Evolutionary conservation across 495 filamentous ascomycete species (phyloP).

Genomic region (Aspergillus diversus): DNA sequence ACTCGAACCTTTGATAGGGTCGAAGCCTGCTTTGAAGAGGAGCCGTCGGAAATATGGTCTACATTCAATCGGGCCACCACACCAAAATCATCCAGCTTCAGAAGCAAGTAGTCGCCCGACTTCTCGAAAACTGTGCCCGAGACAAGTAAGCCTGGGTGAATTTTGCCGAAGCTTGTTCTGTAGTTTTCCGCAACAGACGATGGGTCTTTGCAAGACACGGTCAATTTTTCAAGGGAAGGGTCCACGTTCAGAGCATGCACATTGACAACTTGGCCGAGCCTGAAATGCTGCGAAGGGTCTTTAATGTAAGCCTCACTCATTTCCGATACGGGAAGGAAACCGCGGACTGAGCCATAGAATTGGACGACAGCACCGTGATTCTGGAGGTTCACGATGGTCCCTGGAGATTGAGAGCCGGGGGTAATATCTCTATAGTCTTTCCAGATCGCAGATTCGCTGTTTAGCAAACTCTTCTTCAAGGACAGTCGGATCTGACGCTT

Average conservation of each 20-base stretch:
- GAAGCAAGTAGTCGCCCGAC: slow-evolving; percentile 72
- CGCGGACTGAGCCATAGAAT: slow-evolving; percentile 82
- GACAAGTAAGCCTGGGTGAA: slow-evolving; percentile 72
- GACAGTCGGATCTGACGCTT: slow-evolving; percentile 85
- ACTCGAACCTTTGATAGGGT: slow-evolving; percentile 77
- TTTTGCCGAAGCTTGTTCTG: slow-evolving; percentile 69
- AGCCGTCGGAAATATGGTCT: slow-evolving; percentile 82
- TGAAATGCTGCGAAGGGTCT: slow-evolving; percentile 87
- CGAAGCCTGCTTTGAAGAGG: slow-evolving; percentile 69
- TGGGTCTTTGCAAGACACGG: slow-evolving; percentile 92
- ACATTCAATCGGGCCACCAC: slow-evolving; percentile 75
- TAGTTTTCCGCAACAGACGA: slow-evolving; percentile 73
- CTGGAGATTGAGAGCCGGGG: slow-evolving; percentile 73
- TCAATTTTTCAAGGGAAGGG: slow-evolving; percentile 66
- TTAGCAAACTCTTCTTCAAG: slow-evolving; percentile 90
- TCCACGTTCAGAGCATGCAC: slow-evolving; percentile 83
- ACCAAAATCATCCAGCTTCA: slow-evolving; percentile 71
- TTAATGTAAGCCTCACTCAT: slow-evolving; percentile 97
- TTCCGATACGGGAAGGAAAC: slow-evolving; percentile 87
- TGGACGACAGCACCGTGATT: slow-evolving; percentile 84
- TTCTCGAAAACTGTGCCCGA: slow-evolving; percentile 83
- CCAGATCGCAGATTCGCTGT: slow-evolving; percentile 77
- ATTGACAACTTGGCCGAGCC: slow-evolving; percentile 85
- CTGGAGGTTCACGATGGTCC: slow-evolving; percentile 81
- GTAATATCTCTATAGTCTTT: slow-evolving; percentile 70